Conservation (phyloP, 2,329 filamentous ascomycete genomes). For the Magnaporthiopsis incrustans region DNA sequence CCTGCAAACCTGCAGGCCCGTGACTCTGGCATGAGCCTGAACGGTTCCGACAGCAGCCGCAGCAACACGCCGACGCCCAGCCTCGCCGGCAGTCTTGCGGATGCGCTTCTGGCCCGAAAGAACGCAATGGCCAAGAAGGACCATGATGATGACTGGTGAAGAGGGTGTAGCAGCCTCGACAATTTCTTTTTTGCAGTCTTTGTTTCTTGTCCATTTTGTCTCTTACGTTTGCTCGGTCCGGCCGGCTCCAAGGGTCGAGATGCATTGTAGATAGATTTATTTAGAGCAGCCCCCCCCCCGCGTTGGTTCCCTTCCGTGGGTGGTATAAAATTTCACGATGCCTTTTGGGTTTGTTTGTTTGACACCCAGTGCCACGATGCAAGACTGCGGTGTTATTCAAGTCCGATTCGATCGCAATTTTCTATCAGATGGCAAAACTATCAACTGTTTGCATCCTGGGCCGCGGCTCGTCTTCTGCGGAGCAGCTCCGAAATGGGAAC, state of each 20-base stretch:
- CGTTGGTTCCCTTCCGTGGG: not conserved
- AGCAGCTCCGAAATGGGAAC: conserved; percentile 64
- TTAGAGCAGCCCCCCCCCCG: not conserved
- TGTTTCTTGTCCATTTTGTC: not conserved
- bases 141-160: conserved; percentile 63
- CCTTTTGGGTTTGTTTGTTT: not conserved
- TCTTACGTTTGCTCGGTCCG: not conserved
- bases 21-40: conserved; percentile 61
- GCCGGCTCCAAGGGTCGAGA: not conserved
- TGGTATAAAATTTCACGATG: not conserved
- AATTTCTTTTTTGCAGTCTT: not conserved
- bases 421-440: not conserved
- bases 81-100: conserved; percentile 65
- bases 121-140: conserved; percentile 66
- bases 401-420: not conserved
- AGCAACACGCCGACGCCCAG: conserved; percentile 66
- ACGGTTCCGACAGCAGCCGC: conserved; percentile 53
- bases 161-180: not conserved
- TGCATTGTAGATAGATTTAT: not conserved
- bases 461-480: conserved; percentile 38
- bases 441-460: not conserved
- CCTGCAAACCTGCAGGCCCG: conserved; percentile 60
- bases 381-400: not conserved
- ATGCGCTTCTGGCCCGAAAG: conserved; percentile 70
- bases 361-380: too few relatives aligned